Conservation (phyloP, 169 alveolate species). For the Plasmodium coatneyi region DNA sequence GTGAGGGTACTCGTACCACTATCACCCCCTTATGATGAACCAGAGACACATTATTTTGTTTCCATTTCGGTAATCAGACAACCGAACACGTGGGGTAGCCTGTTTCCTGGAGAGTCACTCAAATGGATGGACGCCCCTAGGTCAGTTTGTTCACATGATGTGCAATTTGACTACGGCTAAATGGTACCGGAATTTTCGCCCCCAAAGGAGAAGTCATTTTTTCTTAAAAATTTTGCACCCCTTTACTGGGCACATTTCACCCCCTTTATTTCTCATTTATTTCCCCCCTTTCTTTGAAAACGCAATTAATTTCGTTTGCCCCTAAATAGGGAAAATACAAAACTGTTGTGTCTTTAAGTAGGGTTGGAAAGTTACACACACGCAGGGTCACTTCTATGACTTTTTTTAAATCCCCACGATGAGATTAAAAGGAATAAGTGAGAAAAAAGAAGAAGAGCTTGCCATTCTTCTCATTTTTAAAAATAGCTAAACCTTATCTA, state of each 20-base stretch:
- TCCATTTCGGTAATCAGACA: background rate
- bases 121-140: background rate
- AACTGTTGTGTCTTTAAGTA: background rate
- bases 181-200: background rate
- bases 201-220: background rate
- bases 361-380: background rate
- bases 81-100: background rate
- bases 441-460: background rate
- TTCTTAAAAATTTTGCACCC: background rate
- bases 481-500: background rate
- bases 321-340: background rate
- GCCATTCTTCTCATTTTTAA: background rate
- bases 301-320: background rate
- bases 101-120: background rate
- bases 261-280: background rate
- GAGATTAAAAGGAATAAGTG: background rate
- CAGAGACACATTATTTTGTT: background rate
- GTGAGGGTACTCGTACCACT: background rate
- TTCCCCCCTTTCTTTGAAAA: background rate
- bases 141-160: background rate
- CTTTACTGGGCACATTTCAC: background rate
- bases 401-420: background rate
- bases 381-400: background rate
- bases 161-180: background rate
- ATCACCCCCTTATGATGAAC: background rate